Evolutionary conservation across 2,329 filamentous ascomycete genomes (phyloP).

Genomic region (Colletotrichum cordylinicola): DNA sequence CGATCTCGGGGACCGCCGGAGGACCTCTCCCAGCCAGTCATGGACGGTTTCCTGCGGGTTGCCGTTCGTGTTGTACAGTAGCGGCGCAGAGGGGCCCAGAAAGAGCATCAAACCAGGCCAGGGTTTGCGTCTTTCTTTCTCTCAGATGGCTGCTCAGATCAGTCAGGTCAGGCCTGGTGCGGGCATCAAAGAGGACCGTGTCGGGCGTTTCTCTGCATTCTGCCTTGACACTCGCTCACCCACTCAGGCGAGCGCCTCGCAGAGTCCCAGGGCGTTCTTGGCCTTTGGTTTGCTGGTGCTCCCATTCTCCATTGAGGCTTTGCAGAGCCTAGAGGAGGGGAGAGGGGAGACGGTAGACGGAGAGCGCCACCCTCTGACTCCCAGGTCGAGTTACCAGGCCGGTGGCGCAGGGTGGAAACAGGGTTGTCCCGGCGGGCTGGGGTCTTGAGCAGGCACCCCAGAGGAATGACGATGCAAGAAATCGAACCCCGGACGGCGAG

Average conservation of each 20-base stretch:
- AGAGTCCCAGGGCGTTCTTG: neutral
- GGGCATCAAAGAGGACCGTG: neutral
- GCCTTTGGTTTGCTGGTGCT: neutral
- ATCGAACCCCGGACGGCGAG: neutral
- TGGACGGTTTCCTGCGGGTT: neutral
- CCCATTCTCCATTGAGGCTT: neutral
- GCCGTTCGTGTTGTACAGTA: neutral
- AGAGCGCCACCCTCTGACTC: neutral
- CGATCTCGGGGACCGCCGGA: neutral
- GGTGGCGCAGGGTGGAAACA: conserved; percentile 7
- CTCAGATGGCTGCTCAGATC: neutral
- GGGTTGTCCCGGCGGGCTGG: neutral
- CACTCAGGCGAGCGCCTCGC: neutral
- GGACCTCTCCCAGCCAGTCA: neutral
- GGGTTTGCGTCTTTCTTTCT: neutral
- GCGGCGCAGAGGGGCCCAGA: neutral
- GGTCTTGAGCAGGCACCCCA: conserved; percentile 1
- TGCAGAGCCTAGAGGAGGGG: neutral
- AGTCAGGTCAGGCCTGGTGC: neutral
- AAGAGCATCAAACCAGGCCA: neutral
- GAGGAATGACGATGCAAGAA: conserved; percentile 15
- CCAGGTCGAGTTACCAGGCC: neutral
- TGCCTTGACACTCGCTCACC: neutral
- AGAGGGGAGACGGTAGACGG: neutral
- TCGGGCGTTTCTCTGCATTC: neutral